These are phyloP conservation scores for Oehlia diaphana DNA, from an alignment of 192 early-diverging fungal species.

Conservation along the genomic window DNA sequence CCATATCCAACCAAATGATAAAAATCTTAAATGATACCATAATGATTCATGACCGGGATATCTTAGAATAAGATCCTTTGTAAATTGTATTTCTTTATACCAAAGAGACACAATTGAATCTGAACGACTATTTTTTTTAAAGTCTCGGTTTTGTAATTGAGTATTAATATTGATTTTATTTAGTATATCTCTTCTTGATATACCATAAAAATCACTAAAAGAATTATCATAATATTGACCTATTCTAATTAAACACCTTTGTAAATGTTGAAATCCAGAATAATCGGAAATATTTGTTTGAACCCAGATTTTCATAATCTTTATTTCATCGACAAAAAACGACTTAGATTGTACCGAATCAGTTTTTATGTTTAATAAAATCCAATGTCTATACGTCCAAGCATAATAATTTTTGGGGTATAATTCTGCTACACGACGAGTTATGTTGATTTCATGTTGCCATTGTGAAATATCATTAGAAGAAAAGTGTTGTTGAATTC, in stretches of 20 bases:
- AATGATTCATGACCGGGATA: slow-evolving; percentile 55
- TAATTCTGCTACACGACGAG: slow-evolving; percentile 35
- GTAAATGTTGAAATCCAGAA: slow-evolving; percentile 46
- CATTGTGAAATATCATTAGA: slow-evolving; percentile 31
- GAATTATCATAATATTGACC: not conserved
- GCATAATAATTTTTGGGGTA: slow-evolving; percentile 58
- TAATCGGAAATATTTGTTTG: slow-evolving; percentile 50
- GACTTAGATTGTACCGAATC: slow-evolving; percentile 17
- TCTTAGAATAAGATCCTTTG: slow-evolving; percentile 30
- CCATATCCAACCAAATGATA: slow-evolving; percentile 38
- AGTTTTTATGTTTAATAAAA: slow-evolving; percentile 32
- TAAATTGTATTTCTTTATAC: slow-evolving; percentile 35
- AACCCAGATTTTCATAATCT: slow-evolving; percentile 38
- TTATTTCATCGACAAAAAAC: slow-evolving; percentile 34
- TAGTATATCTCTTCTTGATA: slow-evolving; percentile 26
- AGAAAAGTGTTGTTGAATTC: not conserved
- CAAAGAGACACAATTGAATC: slow-evolving; percentile 30
- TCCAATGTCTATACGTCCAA: slow-evolving; percentile 54
- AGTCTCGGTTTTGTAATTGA: not conserved
- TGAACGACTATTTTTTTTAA: not conserved
- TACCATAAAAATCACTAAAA: slow-evolving; percentile 13
- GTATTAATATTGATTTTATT: not conserved
- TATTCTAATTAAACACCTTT: slow-evolving; percentile 37
- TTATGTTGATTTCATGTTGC: slow-evolving; percentile 36
- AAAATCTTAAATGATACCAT: slow-evolving; percentile 53